phyloP scores from a whole-genome alignment of 2,329 filamentous ascomycete genomes.

The Xylariaceae sp. region DNA sequence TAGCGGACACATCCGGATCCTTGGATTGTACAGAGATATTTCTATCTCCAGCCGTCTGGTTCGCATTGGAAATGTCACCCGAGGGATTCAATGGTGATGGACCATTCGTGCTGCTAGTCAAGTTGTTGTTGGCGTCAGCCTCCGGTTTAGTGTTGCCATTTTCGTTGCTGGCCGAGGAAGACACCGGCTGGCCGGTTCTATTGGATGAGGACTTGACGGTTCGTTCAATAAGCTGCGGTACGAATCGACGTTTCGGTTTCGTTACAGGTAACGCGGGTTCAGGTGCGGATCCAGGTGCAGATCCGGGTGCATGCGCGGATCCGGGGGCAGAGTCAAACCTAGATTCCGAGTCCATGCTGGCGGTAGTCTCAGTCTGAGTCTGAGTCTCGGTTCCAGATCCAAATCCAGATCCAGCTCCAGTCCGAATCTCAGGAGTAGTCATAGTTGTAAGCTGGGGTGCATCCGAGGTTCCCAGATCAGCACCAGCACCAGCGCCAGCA shows the following conservation, averaged over 20 bases:
- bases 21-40: conserved; percentile 30
- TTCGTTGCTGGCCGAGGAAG: neutral
- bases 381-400: neutral
- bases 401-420: conserved; percentile 3
- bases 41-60: conserved; percentile 27
- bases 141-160: neutral
- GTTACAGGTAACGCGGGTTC: conserved; percentile 17
- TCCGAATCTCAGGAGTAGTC: conserved; percentile 3
- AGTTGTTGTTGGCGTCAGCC: conserved; percentile 13
- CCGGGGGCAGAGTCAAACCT: conserved; percentile 8
- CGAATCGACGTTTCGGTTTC: conserved; percentile 32
- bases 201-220: conserved; percentile 29
- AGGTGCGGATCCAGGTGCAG: conserved; percentile 8
- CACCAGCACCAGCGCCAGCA: conserved; percentile 23
- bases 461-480: conserved; percentile 28
- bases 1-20: conserved; percentile 26
- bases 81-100: neutral
- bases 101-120: conserved; percentile 10
- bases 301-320: conserved; percentile 3
- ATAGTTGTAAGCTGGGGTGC: conserved; percentile 14
- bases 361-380: conserved; percentile 1
- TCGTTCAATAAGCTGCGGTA: conserved; percentile 34
- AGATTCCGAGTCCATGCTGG: conserved; percentile 1
- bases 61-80: conserved; percentile 13
- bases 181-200: conserved; percentile 13